These are phyloP conservation scores for Dillenia turbinata DNA, from an alignment of 164 flowering plant genomes.

Conservation along the genomic window DNA sequence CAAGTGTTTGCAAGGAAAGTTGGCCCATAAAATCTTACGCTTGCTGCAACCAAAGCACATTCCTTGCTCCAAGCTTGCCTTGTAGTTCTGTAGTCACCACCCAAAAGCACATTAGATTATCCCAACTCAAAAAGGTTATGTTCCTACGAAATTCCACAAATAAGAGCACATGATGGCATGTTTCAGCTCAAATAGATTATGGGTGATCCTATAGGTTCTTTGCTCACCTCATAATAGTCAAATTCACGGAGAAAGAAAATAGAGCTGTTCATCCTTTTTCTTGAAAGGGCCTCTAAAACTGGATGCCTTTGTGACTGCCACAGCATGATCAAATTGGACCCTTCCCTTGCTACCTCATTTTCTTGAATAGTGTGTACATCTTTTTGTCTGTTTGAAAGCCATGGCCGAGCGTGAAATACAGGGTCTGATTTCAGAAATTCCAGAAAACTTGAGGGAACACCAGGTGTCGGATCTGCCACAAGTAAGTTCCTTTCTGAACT, in stretches of 20 bases:
- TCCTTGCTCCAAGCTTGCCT: constrained; percentile 12
- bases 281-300: constrained; percentile 22
- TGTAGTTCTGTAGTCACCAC: constrained; percentile 22
- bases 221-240: constrained; percentile 31
- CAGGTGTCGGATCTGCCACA: not conserved
- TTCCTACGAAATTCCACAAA: too few relatives aligned
- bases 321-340: too few relatives aligned
- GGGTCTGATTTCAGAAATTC: constrained; percentile 30
- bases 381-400: not conserved
- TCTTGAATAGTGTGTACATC: not conserved
- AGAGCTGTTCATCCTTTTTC: constrained; percentile 18
- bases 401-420: constrained; percentile 17
- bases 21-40: constrained; percentile 24
- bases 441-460: constrained; percentile 15
- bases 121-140: not conserved
- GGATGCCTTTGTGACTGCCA: constrained; percentile 6
- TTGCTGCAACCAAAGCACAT: constrained; percentile 35
- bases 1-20: constrained; percentile 37
- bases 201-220: not conserved
- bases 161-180: too few relatives aligned
- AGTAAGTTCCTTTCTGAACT: constrained; percentile 2
- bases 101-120: not conserved
- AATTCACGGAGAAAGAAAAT: constrained; percentile 29
- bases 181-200: too few relatives aligned
- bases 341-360: not conserved